Evolutionary conservation across 345 rosid genomes (phyloP), one percentile per base, ranked within the genome.

Genomic region (Mallotus nudiflorus): DNA sequence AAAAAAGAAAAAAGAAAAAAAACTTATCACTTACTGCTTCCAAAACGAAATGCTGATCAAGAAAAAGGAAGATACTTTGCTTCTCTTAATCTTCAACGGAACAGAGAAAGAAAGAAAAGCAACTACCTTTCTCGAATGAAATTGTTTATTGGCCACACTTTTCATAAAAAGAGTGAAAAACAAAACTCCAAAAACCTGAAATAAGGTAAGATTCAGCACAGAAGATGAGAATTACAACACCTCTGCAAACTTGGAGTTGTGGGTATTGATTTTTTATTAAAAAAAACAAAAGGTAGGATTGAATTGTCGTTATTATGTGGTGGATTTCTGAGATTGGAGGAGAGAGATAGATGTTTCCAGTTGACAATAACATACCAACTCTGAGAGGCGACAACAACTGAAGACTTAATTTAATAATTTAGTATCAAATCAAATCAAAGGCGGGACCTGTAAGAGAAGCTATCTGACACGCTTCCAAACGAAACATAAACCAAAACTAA

Each of bases 51-150:
- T 42, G 50, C 5, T 33, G 51, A 70, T 49, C 33, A 31, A 44
- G 50, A 19, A 35, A 72, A 45, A 60, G n/a, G 64, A 62, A 50
- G 66, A 59, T 42, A 66, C 68, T 78, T 66, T 74, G 20, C 67
- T 74, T 62, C 73, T 62, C 50, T 51, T n/a, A 24, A 18, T 37
- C 18, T n/a, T n/a, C n/a, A n/a, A n/a, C n/a, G n/a, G n/a, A 50
- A 16, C 10, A 48, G 45, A 28, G 67, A 20, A 35, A 12, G 37
- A 15, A 10, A n/a, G 44, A 14, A 52, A 44, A 37, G 52, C 22
- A 59, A 8, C 14, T 33, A 40, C 28, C 24, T 58, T 33, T 18
- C 39, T n/a, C 8, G 24, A 33, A 31, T 20, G 50, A 42, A 57
- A 16, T 33, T 25, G 25, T 56, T 27, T 55, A 40, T 16, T 56